Evolutionary conservation across 768 basidiomycete genomes (phyloP), one percentile per base, ranked within the genome.

Genomic region (Leucocoprinus sp.): DNA sequence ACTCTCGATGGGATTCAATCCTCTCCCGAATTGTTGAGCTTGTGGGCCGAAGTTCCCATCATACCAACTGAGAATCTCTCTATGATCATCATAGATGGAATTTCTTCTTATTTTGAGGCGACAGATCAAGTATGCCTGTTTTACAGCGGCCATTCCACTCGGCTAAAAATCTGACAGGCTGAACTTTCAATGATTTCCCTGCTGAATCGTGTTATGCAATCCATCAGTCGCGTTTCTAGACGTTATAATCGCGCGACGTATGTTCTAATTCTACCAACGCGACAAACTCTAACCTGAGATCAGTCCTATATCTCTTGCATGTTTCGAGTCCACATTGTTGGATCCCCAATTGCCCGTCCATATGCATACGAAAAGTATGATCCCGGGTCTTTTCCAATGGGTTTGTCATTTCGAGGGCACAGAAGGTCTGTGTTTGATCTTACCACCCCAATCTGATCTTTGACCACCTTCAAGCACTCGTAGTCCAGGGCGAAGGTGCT

Each of bases 41-140:
- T 48, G 8, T 48, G 46, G 46, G 34, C 15, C 17, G 31, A 34
- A 8, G 33, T 48, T 28, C 17, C 46, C n/a, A n/a, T 36, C 15
- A 41, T 34, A 6, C 46, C 46, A 17, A 42, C 46, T 53, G 15
- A 52, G 64, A 18, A 48, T 57, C 29, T 53, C 55, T 27, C 52
- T 67, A 0, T 83, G n/a, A 51, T 85, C 17, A 66, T 87, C 24
- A 56, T 87, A 14, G 70, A 74, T 39, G 82, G 84, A 49, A 68
- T 70, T 0, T 84, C 82, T 2, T 55, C 63, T 5, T 84, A 80
- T 58, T 78, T 83, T 43, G 8, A 53, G 9, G 17, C 47, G 24
- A 24, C 37, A 4, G 41, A 50, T 12, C 12, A 14, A 34, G 40
- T 53, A 40, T 28, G 50, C 23, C 34, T 33, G 49, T 55, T 26